Evolutionary conservation across 2,329 filamentous ascomycete genomes (phyloP), one percentile per base, ranked within the genome.

Genomic region (Phaeomoniella chlamydospora): DNA sequence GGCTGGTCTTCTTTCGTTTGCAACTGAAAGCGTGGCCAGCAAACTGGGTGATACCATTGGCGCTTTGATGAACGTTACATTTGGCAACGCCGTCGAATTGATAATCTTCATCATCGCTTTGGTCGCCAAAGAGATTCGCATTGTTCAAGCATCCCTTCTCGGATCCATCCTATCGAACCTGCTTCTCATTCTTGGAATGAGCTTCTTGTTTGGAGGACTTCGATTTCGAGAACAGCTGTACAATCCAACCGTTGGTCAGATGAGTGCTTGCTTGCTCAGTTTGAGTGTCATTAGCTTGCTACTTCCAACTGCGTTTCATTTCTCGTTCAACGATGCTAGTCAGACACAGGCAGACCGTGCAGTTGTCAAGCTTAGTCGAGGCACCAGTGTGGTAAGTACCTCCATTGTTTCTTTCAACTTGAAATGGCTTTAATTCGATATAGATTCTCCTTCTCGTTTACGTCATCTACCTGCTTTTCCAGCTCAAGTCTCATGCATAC

Each of bases 261-360:
- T 94, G 84, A 94, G 85, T 54, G 87, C 87, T 35, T 93, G 85
- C 61, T 67, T 94, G 47, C 72, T 94, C 46, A 92, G 84, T 64
- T 59, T 94, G 57, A 87, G 82, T 51, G 87, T 93, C 41, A 87
- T 84, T 59, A 94, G 86, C 63, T 66, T 94, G 15, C 70, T 94
- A 16, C 61, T 94, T 10, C 86, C 87, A 1, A 94, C 87, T 19
- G 87, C 87, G 3, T 94, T 94, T 55, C 85, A 94, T 52, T 84
- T 85, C 12, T 90, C 87, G 0, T 94, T 90, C 58, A 71, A 58
- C 12, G 65, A 80, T 46, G 58, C 62, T 9, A 10, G 9, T 10
- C 22, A 26, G 22, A 51, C 51, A 1, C 58, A 66, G 17, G 86
- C 85, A 13, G 80, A 90, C 48, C 57, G 49, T 3, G 64, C 80